phyloP scores from a whole-genome alignment of 805 yeast genomes.

The Metschnikowia cerradonensis region DNA sequence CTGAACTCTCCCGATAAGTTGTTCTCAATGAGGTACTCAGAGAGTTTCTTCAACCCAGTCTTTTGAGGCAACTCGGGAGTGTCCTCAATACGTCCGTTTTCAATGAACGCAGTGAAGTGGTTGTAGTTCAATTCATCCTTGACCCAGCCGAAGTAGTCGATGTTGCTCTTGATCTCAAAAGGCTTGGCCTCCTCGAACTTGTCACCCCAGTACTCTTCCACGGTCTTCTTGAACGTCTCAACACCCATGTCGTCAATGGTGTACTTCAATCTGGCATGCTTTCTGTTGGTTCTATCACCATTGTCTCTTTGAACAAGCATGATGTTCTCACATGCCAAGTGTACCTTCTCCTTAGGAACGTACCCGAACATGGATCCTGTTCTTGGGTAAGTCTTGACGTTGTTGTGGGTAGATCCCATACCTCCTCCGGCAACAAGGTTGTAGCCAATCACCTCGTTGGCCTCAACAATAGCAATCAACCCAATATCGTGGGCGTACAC shows the following conservation, averaged over 20 bases:
- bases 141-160: slow-evolving; percentile 92
- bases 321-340: slow-evolving; percentile 80
- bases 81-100: slow-evolving; percentile 94
- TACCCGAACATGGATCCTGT: slow-evolving; percentile 86
- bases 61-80: slow-evolving; percentile 87
- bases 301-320: slow-evolving; percentile 91
- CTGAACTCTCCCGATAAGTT: slow-evolving; percentile 78
- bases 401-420: slow-evolving; percentile 98
- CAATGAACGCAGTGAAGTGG: slow-evolving; percentile 92
- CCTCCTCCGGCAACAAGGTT: slow-evolving; percentile 96
- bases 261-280: slow-evolving; percentile 96
- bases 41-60: slow-evolving; percentile 77
- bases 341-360: slow-evolving; percentile 61
- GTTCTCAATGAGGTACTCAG: slow-evolving; percentile 56
- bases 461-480: slow-evolving; percentile 76
- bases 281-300: slow-evolving; percentile 95
- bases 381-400: slow-evolving; percentile 94
- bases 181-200: slow-evolving; percentile 66
- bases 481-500: slow-evolving; percentile 96
- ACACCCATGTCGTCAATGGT: slow-evolving; percentile 93
- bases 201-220: slow-evolving; percentile 79
- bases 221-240: slow-evolving; percentile 72
- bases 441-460: slow-evolving; percentile 67
- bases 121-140: slow-evolving; percentile 78
- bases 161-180: slow-evolving; percentile 78